A percentile compares a stretch with the other conserved stretches of the same genome.
Conservation (phyloP, 2,329 filamentous ascomycete species). For the Sporothrix dimorphospora region DNA sequence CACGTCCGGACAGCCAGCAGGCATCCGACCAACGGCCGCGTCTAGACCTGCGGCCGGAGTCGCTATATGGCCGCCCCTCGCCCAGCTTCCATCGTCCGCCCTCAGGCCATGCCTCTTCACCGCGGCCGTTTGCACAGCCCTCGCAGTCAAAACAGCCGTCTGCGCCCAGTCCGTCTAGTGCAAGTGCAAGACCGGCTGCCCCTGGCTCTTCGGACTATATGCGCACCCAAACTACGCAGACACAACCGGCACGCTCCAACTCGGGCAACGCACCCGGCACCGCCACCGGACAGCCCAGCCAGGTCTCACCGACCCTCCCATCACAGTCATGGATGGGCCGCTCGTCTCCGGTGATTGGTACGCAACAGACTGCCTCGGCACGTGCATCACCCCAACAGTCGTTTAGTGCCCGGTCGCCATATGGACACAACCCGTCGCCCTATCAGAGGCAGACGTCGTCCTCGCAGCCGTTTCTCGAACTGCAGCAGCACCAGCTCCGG, state of each 20-base stretch:
- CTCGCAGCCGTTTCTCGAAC: not conserved
- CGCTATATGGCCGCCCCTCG: not conserved
- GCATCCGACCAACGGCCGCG: not conserved
- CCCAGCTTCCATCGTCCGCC: not conserved
- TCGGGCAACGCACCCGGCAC: not conserved
- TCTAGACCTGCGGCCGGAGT: not conserved
- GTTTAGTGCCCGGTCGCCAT: not conserved
- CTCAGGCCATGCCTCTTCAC: not conserved
- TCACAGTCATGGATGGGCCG: constrained; percentile 5
- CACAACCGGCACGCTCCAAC: not conserved
- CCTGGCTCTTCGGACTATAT: constrained; percentile 14
- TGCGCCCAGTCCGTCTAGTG: not conserved
- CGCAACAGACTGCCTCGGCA: not conserved
- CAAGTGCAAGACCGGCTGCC: not conserved
- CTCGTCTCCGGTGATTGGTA: not conserved
- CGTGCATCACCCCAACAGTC: constrained; percentile 11
- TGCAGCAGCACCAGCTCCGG: not conserved
- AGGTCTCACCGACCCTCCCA: not conserved
- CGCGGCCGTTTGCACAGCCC: not conserved
- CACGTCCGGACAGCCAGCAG: not conserved
- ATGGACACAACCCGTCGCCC: not conserved
- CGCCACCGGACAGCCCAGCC: not conserved
- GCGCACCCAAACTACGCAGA: not conserved
- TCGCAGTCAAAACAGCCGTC: not conserved
- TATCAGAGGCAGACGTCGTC: not conserved